Evolutionary conservation across 108 stramenopile genomes (phyloP).

Genomic region (Cylindrotheca fusiformis): DNA sequence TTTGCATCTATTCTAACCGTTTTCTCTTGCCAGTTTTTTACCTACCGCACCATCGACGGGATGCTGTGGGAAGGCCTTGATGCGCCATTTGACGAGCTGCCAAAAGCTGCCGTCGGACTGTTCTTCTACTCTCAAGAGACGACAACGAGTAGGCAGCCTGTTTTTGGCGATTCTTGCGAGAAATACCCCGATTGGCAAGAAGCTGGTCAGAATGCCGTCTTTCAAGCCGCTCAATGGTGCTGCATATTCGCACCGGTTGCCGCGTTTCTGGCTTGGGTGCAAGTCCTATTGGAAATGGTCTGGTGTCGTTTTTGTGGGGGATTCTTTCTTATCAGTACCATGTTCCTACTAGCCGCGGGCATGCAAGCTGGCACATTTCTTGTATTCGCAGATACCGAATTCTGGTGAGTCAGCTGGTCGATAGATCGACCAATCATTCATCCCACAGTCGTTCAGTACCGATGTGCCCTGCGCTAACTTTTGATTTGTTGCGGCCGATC

Average conservation of each 20-base stretch:
- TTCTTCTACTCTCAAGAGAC: slow-evolving; percentile 16
- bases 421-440: too few species aligned
- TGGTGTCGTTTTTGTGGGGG: slow-evolving; percentile 11
- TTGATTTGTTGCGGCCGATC: too few species aligned
- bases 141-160: neutral
- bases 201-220: slow-evolving; percentile 5
- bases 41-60: slow-evolving; percentile 17
- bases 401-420: slow-evolving; percentile 12
- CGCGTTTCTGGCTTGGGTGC: slow-evolving; percentile 13
- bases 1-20: slow-evolving; percentile 6
- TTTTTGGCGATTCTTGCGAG: slow-evolving; percentile 11
- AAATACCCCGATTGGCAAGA: slow-evolving; percentile 7
- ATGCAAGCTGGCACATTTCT: slow-evolving; percentile 15
- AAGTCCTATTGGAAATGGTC: slow-evolving; percentile 14
- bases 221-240: slow-evolving; percentile 16
- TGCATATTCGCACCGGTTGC: slow-evolving; percentile 14
- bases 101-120: slow-evolving; percentile 20
- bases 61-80: slow-evolving; percentile 4
- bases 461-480: too few species aligned
- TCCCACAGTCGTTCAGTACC: too few species aligned
- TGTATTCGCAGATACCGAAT: slow-evolving; percentile 11
- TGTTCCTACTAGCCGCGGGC: slow-evolving; percentile 5
- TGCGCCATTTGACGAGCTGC: slow-evolving; percentile 19
- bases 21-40: slow-evolving; percentile 21
- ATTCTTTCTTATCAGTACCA: slow-evolving; percentile 2